A percentile compares a stretch with the other conserved stretches of the same genome.
phyloP scores from a whole-genome alignment of 1,139 yeast species.

The Taiozyma sp. region DNA sequence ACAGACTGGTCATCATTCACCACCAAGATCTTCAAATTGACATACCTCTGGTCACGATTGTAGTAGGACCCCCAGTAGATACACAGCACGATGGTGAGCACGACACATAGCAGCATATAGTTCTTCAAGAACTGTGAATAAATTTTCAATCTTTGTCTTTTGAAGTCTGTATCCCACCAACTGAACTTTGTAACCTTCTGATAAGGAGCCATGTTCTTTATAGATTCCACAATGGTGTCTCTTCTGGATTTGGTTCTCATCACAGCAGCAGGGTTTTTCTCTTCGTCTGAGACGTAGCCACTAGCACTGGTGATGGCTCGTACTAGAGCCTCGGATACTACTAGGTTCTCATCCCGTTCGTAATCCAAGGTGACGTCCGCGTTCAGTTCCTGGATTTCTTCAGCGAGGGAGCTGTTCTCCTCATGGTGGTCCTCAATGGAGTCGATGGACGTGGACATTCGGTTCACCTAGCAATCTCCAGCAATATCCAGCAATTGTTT shows the following conservation, averaged over 20 bases:
- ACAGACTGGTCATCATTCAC: slow-evolving; percentile 37
- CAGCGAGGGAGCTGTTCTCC: neutral
- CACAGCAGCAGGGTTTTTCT: neutral
- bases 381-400: slow-evolving; percentile 7
- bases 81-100: slow-evolving; percentile 28
- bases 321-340: slow-evolving; percentile 3
- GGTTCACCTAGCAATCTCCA: too few relatives aligned
- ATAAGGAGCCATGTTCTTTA: slow-evolving; percentile 11
- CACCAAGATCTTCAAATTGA: slow-evolving; percentile 41
- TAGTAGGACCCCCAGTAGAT: slow-evolving; percentile 60
- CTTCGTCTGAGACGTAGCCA: neutral
- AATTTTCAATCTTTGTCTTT: slow-evolving; percentile 15
- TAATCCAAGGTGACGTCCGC: slow-evolving; percentile 4
- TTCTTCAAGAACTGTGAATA: slow-evolving; percentile 16
- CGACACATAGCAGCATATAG: slow-evolving; percentile 15
- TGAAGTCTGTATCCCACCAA: slow-evolving; percentile 21
- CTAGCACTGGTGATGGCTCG: slow-evolving; percentile 1
- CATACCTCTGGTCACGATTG: slow-evolving; percentile 33
- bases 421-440: neutral
- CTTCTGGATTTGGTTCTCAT: slow-evolving; percentile 10
- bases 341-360: slow-evolving; percentile 5
- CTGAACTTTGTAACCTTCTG: slow-evolving; percentile 16
- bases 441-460: neutral
- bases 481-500: too few relatives aligned
- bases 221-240: slow-evolving; percentile 14